phyloP scores from a whole-genome alignment of 164 flowering plant genomes.

The grape (Vitis vinifera) region DNA sequence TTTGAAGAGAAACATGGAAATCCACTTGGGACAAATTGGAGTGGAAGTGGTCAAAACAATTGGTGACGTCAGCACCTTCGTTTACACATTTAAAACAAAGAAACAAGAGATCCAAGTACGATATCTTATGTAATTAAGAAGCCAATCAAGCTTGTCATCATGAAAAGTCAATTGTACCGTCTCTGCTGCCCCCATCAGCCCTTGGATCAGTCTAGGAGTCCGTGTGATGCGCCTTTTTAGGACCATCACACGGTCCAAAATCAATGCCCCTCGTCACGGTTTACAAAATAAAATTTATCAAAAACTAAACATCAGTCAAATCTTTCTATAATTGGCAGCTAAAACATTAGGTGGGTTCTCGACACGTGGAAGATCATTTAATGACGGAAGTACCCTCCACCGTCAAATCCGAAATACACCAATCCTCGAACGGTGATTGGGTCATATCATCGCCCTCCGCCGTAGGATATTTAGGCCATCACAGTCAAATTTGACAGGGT shows the following conservation, averaged over 20 bases:
- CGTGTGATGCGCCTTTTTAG: constrained; percentile 6
- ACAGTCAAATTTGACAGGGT: constrained; percentile 3
- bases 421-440: constrained; percentile 4
- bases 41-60: too few relatives aligned
- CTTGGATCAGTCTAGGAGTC: neutral
- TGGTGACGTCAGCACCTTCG: too few relatives aligned
- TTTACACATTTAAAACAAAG: too few relatives aligned
- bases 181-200: neutral
- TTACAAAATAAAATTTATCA: too few relatives aligned
- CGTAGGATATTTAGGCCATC: neutral
- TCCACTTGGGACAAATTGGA: too few relatives aligned
- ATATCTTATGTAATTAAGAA: too few relatives aligned
- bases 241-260: neutral
- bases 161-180: too few relatives aligned
- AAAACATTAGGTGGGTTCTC: neutral
- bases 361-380: constrained; percentile 7
- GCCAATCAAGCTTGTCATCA: too few relatives aligned
- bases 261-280: too few relatives aligned
- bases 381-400: constrained; percentile 14
- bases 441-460: neutral
- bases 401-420: constrained; percentile 8
- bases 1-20: too few relatives aligned
- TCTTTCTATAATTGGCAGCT: constrained; percentile 6
- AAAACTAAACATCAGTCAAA: constrained; percentile 8
- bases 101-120: too few relatives aligned